Evolutionary conservation across 2,329 filamentous ascomycete genomes (phyloP).

Genomic region (Neonectria sp.): DNA sequence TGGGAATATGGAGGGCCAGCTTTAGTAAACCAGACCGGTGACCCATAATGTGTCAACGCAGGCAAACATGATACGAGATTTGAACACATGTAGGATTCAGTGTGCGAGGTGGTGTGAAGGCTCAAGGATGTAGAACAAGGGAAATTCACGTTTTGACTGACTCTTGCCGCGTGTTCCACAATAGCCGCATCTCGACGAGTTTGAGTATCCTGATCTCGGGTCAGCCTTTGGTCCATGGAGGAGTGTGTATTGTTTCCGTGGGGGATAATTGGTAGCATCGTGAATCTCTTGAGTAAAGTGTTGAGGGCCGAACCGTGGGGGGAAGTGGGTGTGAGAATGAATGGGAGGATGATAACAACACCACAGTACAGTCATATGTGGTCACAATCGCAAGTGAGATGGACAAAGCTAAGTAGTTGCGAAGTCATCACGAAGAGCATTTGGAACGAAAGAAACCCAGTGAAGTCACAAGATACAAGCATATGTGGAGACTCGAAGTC

Average conservation of each 20-base stretch:
- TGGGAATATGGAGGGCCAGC: slow-evolving; percentile 12
- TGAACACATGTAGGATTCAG: slow-evolving; percentile 12
- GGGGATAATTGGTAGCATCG: slow-evolving; percentile 39
- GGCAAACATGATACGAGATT: slow-evolving; percentile 26
- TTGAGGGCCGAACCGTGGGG: slow-evolving; percentile 33
- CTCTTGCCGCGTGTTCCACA: slow-evolving; percentile 64
- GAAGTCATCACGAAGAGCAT: slow-evolving; percentile 14
- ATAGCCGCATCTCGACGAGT: slow-evolving; percentile 68
- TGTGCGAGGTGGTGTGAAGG: slow-evolving; percentile 23
- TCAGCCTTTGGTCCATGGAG: slow-evolving; percentile 36
- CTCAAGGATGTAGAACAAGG: slow-evolving; percentile 30
- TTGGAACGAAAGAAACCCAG: not conserved
- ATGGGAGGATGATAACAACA: slow-evolving; percentile 4
- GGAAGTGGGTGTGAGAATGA: slow-evolving; percentile 13
- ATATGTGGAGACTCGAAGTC: not conserved
- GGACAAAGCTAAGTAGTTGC: not conserved
- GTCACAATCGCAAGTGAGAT: slow-evolving; percentile 8
- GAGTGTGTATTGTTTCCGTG: slow-evolving; percentile 36
- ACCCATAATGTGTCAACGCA: slow-evolving; percentile 17
- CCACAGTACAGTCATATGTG: slow-evolving; percentile 17
- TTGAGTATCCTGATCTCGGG: slow-evolving; percentile 62
- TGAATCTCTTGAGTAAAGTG: slow-evolving; percentile 23
- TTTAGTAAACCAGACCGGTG: not conserved
- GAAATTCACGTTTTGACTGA: slow-evolving; percentile 64
- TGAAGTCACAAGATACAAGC: slow-evolving; percentile 18